phyloP scores from a whole-genome alignment of 345 rosid species.

The Citrus inodora region DNA sequence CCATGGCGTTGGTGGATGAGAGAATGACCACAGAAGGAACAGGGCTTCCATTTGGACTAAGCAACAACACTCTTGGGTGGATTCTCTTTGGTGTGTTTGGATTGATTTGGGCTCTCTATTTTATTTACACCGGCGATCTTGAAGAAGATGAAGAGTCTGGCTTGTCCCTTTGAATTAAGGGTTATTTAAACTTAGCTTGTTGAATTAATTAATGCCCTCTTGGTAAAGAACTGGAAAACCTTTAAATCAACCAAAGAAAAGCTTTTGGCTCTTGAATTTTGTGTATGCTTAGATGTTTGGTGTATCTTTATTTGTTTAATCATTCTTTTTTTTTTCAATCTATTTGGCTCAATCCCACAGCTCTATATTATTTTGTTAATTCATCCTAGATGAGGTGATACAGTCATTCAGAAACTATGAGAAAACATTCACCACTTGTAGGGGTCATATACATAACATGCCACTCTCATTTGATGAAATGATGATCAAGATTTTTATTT shows the following conservation, averaged over 20 bases:
- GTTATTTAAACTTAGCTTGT: not conserved
- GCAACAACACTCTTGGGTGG: conserved; percentile 73
- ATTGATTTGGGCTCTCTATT: conserved; percentile 60
- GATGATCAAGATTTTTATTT: too few relatives aligned
- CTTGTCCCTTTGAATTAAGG: conserved; percentile 42
- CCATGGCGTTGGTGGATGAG: conserved; percentile 64
- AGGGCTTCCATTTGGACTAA: conserved; percentile 64
- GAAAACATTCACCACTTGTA: too few relatives aligned
- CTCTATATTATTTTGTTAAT: too few relatives aligned
- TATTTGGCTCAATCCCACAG: too few relatives aligned
- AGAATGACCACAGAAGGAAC: conserved; percentile 66
- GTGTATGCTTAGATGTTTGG: not conserved
- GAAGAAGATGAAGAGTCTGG: conserved; percentile 76
- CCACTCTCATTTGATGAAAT: too few relatives aligned
- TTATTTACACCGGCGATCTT: conserved; percentile 38
- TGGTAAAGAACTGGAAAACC: not conserved
- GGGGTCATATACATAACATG: too few relatives aligned
- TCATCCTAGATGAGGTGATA: too few relatives aligned
- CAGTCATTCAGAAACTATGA: too few relatives aligned
- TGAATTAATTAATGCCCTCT: not conserved
- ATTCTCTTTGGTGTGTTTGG: conserved; percentile 57
- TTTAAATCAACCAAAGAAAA: not conserved
- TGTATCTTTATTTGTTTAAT: too few relatives aligned
- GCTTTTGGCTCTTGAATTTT: not conserved
- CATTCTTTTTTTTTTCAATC: too few relatives aligned